Conservation (phyloP, 2,329 filamentous ascomycete species). For the Septoria linicola region DNA sequence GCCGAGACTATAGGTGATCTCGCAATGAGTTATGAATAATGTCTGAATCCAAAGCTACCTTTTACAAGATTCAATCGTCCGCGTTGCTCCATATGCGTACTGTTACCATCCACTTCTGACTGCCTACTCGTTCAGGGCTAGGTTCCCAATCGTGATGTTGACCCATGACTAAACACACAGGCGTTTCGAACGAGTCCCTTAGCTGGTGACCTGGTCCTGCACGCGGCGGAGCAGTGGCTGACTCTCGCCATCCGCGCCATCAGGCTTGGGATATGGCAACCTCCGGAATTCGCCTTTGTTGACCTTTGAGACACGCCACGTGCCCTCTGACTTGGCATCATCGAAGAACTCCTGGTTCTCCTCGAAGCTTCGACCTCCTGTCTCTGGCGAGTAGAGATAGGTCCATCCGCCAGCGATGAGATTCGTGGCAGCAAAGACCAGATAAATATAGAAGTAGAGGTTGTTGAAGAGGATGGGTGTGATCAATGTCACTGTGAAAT, state of each 20-base stretch:
- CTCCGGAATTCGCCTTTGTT: constrained; percentile 52
- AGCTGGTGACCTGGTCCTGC: constrained; percentile 40
- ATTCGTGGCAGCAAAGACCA: constrained; percentile 57
- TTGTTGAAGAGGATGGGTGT: constrained; percentile 62
- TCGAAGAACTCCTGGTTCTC: constrained; percentile 61
- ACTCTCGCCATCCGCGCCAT: constrained; percentile 45
- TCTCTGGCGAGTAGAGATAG: constrained; percentile 54
- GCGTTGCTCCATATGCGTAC: no score
- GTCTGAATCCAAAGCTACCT: no score
- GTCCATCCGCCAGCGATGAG: constrained; percentile 57
- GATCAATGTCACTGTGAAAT: constrained; percentile 58
- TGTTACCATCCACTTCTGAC: no score
- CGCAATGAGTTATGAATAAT: no score
- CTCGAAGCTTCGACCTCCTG: constrained; percentile 58
- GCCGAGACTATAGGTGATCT: not conserved
- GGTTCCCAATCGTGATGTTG: no score
- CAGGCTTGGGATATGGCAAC: constrained; percentile 45
- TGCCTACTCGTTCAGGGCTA: no score
- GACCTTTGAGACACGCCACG: constrained; percentile 56
- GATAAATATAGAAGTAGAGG: constrained; percentile 58
- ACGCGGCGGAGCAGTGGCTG: constrained; percentile 48
- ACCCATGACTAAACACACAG: no score
- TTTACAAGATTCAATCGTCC: no score
- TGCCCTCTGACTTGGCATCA: constrained; percentile 51
- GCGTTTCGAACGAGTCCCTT: no score